phyloP scores from a whole-genome alignment of 305 asterid species.

The Fraxinus velutina region DNA sequence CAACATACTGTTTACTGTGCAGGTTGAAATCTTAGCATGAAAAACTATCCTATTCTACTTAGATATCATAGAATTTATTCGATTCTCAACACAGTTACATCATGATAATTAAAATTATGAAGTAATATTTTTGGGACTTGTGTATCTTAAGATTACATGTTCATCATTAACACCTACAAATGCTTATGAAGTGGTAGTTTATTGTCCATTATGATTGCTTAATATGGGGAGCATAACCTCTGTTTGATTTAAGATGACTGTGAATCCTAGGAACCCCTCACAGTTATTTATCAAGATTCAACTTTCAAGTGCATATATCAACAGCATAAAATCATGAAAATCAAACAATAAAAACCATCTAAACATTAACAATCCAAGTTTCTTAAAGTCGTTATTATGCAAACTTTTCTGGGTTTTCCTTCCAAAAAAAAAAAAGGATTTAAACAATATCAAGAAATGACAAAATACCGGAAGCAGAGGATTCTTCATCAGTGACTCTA shows the following conservation, averaged over 20 bases:
- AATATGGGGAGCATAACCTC: not conserved
- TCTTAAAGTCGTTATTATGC: not conserved
- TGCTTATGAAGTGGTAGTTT: not conserved
- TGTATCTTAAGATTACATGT: not conserved
- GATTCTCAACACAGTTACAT: not conserved
- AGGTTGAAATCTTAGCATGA: not conserved
- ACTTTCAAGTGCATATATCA: not conserved
- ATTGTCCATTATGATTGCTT: not conserved
- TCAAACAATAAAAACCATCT: not conserved
- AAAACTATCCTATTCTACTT: not conserved
- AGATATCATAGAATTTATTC: not conserved
- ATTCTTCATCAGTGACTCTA: conserved; percentile 49
- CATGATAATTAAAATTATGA: not conserved
- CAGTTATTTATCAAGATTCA: not conserved
- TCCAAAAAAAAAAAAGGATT: not conserved
- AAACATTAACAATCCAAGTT: not conserved
- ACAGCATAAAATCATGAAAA: not conserved
- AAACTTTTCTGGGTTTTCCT: not conserved
- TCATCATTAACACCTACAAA: not conserved
- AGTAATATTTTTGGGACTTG: not conserved
- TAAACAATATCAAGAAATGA: conserved; percentile 1
- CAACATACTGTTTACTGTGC: not conserved
- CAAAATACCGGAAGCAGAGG: conserved; percentile 46
- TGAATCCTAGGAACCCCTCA: not conserved
- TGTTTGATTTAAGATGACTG: not conserved